Percentiles rank a stretch among this genome's conserved stretches.
Conservation (phyloP, 2,329 filamentous ascomycete species). For the Epichloe uncinata region DNA sequence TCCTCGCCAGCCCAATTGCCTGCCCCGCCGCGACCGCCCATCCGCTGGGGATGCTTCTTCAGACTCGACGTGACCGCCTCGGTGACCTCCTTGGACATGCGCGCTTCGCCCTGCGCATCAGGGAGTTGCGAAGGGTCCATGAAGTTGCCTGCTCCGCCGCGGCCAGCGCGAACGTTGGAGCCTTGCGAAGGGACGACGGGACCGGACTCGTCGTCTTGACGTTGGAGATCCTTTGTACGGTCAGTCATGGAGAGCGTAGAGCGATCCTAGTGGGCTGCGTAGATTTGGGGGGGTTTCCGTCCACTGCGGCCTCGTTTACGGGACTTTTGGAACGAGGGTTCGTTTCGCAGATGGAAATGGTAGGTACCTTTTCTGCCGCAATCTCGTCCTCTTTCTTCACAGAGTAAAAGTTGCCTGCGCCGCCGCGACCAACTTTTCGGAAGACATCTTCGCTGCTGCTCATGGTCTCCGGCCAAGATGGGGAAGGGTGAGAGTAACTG, state of each 20-base stretch:
- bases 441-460: constrained; percentile 28
- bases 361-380: constrained; percentile 6
- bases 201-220: constrained; percentile 17
- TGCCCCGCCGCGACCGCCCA: constrained; percentile 40
- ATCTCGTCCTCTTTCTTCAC: constrained; percentile 37
- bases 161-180: constrained; percentile 5
- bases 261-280: too few relatives aligned
- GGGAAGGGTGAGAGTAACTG: neutral
- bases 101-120: constrained; percentile 20
- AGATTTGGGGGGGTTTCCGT: neutral
- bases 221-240: constrained; percentile 23
- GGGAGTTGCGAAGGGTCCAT: constrained; percentile 24
- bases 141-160: constrained; percentile 48
- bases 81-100: constrained; percentile 19
- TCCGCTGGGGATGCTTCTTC: constrained; percentile 12
- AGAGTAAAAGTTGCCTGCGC: constrained; percentile 50
- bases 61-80: constrained; percentile 21
- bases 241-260: too few relatives aligned
- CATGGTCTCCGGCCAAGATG: neutral
- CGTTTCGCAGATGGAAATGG: too few relatives aligned
- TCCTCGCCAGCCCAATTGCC: constrained; percentile 35
- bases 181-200: constrained; percentile 8
- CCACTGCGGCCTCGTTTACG: too few relatives aligned
- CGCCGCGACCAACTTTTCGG: constrained; percentile 44
- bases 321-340: neutral